phyloP scores from a whole-genome alignment of 805 yeast genomes.

The Schizosaccharomyces lindneri region DNA sequence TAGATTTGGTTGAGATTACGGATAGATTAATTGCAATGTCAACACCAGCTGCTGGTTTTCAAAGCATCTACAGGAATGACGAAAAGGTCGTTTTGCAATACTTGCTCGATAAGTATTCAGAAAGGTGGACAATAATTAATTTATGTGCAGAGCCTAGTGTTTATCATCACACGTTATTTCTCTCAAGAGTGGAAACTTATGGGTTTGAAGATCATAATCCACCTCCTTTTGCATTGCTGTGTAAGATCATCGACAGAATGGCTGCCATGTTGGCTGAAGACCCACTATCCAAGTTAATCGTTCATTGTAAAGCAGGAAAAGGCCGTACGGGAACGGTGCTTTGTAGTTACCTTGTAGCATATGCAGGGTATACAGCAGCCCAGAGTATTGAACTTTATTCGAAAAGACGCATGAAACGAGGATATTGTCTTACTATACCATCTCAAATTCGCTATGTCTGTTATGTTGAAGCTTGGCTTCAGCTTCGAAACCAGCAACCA shows the following conservation, averaged over 20 bases:
- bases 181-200: neutral
- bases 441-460: conserved; percentile 1
- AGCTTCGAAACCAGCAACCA: neutral
- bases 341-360: neutral
- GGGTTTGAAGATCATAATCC: conserved; percentile 1
- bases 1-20: neutral
- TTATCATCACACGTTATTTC: neutral
- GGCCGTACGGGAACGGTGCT: conserved; percentile 1
- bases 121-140: neutral
- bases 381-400: neutral
- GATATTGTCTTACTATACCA: neutral
- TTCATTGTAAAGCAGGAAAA: conserved; percentile 3
- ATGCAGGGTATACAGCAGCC: neutral
- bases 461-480: neutral
- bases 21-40: neutral
- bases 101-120: neutral
- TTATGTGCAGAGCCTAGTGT: neutral
- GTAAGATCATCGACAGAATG: neutral
- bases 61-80: neutral
- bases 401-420: neutral
- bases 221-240: neutral
- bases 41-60: neutral
- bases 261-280: neutral
- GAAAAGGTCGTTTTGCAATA: neutral
- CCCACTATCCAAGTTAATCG: neutral